These are phyloP conservation scores for Papiliotrema laurentii DNA, from an alignment of 1,284 basidiomycete genomes.

Conservation along the genomic window DNA sequence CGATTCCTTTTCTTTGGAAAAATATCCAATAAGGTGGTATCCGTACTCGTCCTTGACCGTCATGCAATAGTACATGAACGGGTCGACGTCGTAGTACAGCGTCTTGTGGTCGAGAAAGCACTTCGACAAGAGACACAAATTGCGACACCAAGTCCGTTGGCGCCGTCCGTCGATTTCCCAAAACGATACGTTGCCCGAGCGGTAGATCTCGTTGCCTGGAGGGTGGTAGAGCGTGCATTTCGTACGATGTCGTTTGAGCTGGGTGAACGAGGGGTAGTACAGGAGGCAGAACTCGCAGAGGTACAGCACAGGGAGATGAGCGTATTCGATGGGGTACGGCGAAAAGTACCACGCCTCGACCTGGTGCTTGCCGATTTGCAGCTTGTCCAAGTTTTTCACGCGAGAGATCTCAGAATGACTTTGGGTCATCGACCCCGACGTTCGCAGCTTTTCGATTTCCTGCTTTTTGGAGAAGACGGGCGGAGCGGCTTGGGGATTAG, in stretches of 20 bases:
- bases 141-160: conserved; percentile 95
- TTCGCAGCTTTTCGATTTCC: conserved; percentile 97
- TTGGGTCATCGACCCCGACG: conserved; percentile 98
- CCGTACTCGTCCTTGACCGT: conserved; percentile 84
- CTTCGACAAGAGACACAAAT: conserved; percentile 92
- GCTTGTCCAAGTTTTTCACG: conserved; percentile 95
- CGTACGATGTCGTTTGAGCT: conserved; percentile 82
- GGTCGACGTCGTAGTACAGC: conserved; percentile 98
- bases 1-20: conserved; percentile 98
- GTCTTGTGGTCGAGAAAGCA: conserved; percentile 99
- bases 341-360: conserved; percentile 99
- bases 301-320: conserved; percentile 89
- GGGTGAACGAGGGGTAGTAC: conserved; percentile 80
- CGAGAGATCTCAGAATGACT: conserved; percentile 94
- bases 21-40: conserved; percentile 95
- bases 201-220: conserved; percentile 98
- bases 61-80: conserved; percentile 99
- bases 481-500: conserved; percentile 46
- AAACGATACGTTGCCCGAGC: conserved; percentile 92
- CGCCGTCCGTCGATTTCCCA: conserved; percentile 98
- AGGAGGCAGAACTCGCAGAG: conserved; percentile 98
- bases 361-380: conserved; percentile 94
- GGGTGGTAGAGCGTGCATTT: conserved; percentile 94
- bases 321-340: conserved; percentile 96
- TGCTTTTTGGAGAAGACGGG: conserved; percentile 85